Evolutionary conservation across 2,329 filamentous ascomycete genomes (phyloP).

Genomic region (Neopestalotiopsis clavispora): DNA sequence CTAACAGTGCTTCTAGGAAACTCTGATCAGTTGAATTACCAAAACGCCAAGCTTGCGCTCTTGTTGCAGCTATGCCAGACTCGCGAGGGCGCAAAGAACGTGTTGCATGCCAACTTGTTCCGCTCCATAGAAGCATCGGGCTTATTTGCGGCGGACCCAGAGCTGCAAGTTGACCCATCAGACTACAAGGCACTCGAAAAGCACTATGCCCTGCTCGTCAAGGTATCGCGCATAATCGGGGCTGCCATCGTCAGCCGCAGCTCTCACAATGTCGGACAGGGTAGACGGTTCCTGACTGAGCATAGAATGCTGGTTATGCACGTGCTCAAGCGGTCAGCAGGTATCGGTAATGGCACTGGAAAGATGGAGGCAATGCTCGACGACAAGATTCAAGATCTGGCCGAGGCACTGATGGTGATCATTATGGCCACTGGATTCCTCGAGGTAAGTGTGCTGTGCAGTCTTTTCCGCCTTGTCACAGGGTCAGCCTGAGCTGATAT

Average conservation of each 20-base stretch:
- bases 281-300: slow-evolving; percentile 78
- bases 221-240: slow-evolving; percentile 80
- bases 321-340: slow-evolving; percentile 87
- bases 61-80: slow-evolving; percentile 85
- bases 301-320: slow-evolving; percentile 85
- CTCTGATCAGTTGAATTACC: slow-evolving; percentile 54
- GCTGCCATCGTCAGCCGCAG: slow-evolving; percentile 83
- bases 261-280: slow-evolving; percentile 80
- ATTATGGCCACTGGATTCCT: slow-evolving; percentile 84
- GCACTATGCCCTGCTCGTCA: slow-evolving; percentile 84
- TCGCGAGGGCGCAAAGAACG: slow-evolving; percentile 79
- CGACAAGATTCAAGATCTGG: slow-evolving; percentile 73
- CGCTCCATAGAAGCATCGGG: slow-evolving; percentile 78
- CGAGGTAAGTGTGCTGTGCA: slow-evolving; percentile 64
- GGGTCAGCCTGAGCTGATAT: slow-evolving; percentile 8
- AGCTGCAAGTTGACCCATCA: slow-evolving; percentile 80
- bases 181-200: slow-evolving; percentile 74
- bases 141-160: slow-evolving; percentile 90
- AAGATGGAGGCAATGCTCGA: slow-evolving; percentile 50
- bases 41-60: slow-evolving; percentile 78
- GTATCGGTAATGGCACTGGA: slow-evolving; percentile 64
- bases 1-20: slow-evolving; percentile 37
- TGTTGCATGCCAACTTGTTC: slow-evolving; percentile 91
- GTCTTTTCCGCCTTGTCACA: background rate
- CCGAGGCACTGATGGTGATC: slow-evolving; percentile 83